These are phyloP conservation scores for Mortierella hygrophila DNA, from an alignment of 192 early-diverging fungal genomes.

Conservation along the genomic window DNA sequence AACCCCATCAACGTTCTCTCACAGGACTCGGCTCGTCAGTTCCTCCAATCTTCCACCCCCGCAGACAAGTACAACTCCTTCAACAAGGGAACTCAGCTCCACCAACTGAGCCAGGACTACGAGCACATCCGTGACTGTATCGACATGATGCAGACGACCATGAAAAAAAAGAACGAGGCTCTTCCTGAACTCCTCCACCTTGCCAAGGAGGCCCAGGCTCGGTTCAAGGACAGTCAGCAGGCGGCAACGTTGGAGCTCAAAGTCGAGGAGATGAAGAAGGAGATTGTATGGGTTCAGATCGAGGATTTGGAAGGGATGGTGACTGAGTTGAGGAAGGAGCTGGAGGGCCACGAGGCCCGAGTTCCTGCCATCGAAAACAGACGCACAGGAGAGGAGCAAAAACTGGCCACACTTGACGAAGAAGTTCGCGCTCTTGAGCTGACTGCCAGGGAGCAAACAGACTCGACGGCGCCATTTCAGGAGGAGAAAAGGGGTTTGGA, in stretches of 20 bases:
- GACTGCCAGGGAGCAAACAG: slow-evolving; percentile 46
- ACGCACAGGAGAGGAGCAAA: slow-evolving; percentile 11
- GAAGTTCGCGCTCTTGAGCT: slow-evolving; percentile 53
- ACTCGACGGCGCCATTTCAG: slow-evolving; percentile 57
- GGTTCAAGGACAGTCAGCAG: slow-evolving; percentile 76
- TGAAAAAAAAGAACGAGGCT: slow-evolving; percentile 71
- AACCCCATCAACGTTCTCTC: slow-evolving; percentile 95
- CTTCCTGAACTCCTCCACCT: slow-evolving; percentile 80
- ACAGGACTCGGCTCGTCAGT: slow-evolving; percentile 93
- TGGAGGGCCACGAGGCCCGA: background rate
- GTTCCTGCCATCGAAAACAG: slow-evolving; percentile 36
- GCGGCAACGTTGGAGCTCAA: slow-evolving; percentile 68
- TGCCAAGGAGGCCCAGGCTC: slow-evolving; percentile 73
- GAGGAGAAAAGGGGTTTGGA: slow-evolving; percentile 65
- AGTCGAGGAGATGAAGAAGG: slow-evolving; percentile 71
- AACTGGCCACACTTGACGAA: slow-evolving; percentile 54
- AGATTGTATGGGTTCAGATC: slow-evolving; percentile 84
- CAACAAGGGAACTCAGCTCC: slow-evolving; percentile 87
- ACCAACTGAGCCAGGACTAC: slow-evolving; percentile 83
- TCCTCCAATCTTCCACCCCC: slow-evolving; percentile 83
- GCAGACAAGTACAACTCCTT: slow-evolving; percentile 96
- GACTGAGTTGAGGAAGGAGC: slow-evolving; percentile 15
- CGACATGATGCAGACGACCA: slow-evolving; percentile 63
- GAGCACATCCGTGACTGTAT: slow-evolving; percentile 69
- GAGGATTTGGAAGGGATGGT: slow-evolving; percentile 64